phyloP scores from a whole-genome alignment of 2,329 filamentous ascomycete species.

The Xylariaceae sp. region DNA sequence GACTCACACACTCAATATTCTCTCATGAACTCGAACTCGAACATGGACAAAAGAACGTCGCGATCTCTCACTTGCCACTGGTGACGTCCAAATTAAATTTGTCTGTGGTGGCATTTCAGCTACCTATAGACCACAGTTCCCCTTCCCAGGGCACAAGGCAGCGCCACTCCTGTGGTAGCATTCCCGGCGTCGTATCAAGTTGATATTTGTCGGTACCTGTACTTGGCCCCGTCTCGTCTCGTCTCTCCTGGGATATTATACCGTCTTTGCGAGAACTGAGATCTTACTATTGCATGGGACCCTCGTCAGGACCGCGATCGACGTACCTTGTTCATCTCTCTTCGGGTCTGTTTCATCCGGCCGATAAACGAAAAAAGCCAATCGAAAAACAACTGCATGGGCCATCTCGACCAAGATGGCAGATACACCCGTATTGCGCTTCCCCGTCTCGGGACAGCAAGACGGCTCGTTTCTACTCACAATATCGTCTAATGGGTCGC shows the following conservation, averaged over 20 bases:
- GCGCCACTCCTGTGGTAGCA: not conserved
- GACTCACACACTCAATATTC: too few species aligned
- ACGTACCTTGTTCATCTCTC: not conserved
- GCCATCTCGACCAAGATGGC: slow-evolving; percentile 19
- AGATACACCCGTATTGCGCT: slow-evolving; percentile 44
- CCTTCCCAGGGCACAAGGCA: not conserved
- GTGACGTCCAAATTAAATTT: not conserved
- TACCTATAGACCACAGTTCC: not conserved
- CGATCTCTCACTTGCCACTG: too few species aligned
- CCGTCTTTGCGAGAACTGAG: not conserved
- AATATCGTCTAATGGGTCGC: slow-evolving; percentile 45
- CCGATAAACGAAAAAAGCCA: not conserved
- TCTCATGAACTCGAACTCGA: too few species aligned
- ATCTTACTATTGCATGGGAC: not conserved
- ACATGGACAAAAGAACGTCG: too few species aligned
- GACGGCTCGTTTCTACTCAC: slow-evolving; percentile 56
- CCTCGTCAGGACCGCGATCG: not conserved
- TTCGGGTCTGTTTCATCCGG: slow-evolving; percentile 1
- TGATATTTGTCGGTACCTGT: not conserved
- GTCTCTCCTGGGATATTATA: not conserved
- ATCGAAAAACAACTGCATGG: slow-evolving; percentile 2
- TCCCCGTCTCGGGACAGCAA: slow-evolving; percentile 51
- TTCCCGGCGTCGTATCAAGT: not conserved
- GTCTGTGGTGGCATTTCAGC: not conserved
- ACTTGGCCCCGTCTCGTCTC: not conserved